Evolutionary conservation across 2,329 filamentous ascomycete species (phyloP), one percentile per base, ranked within the genome.

Genomic region (Curvularia sp.): DNA sequence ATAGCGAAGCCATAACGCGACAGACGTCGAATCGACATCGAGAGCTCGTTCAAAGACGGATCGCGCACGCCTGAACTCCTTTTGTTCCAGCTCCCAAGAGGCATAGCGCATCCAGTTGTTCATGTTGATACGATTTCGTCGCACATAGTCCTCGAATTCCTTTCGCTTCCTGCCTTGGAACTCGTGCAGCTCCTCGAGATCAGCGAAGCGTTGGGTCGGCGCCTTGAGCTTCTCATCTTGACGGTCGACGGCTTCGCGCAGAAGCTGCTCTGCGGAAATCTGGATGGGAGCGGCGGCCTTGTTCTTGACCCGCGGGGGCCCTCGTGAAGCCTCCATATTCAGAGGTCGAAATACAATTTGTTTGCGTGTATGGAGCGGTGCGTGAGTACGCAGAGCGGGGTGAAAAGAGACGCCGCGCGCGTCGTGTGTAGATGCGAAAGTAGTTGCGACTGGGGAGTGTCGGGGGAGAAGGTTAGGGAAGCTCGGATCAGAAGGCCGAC

Each of bases 91-190:
- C 81, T 99, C 95, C 92, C 93, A 99, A 69, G 91, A 87, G 55
- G 95, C 94, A 83, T 99, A 99, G 73, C 93, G 91, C 85, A 95
- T 92, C 95, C 95, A 99, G 79, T 98, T 98, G 83, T 96, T 96
- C 85, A 98, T 93, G 74, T 96, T 97, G 75, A 97, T 85, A 73
- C 94, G 83, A 75, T 98, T 98, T 64, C 95, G 90, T 64, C 93
- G 89, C 60, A 98, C 92, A 89, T 98, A 98, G 82, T 97, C 92
- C 80, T 99, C 95, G 70, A 97, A 99, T 73, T 97, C 95, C 78
- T 93, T 95, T 68, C 95, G 86, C 81, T 98, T 98, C 64, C 95
- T 87, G 53, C 93, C 94, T 79, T 99, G 95, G 79, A 91, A 97
- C 79, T 98, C 95, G 81, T 98, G 94, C 47, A 99, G 87, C 82